Conservation (phyloP, 1,284 basidiomycete species). For the Sanghuangporus baumii region DNA sequence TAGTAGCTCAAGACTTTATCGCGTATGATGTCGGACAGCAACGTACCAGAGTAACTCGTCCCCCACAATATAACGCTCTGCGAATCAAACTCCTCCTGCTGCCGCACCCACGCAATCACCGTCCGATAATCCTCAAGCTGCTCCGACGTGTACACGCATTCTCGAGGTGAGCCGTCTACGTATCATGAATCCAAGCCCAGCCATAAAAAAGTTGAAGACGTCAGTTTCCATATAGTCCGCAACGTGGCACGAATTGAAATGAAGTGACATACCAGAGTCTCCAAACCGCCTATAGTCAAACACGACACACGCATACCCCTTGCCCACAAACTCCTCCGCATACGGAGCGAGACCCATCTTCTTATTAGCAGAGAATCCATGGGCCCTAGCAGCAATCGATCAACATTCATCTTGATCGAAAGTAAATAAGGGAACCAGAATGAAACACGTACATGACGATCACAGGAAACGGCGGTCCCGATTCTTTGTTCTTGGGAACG, state of each 20-base stretch:
- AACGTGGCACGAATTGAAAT: neutral
- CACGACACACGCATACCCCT: constrained; percentile 32
- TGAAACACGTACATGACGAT: constrained; percentile 30
- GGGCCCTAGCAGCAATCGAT: constrained; percentile 26
- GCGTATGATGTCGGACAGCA: neutral
- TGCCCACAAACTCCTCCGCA: constrained; percentile 29
- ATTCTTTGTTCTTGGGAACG: constrained; percentile 20
- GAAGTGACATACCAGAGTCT: constrained; percentile 30
- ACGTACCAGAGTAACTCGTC: constrained; percentile 28
- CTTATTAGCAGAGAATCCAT: constrained; percentile 32
- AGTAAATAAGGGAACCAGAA: neutral
- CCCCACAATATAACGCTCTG: constrained; percentile 33
- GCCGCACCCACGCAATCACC: constrained; percentile 31
- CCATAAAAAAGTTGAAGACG: neutral
- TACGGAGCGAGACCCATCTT: constrained; percentile 29
- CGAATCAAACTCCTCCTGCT: constrained; percentile 29
- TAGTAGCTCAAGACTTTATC: neutral
- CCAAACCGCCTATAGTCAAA: constrained; percentile 39
- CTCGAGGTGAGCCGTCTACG: constrained; percentile 32
- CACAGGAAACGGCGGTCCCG: constrained; percentile 24
- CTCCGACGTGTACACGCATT: constrained; percentile 29
- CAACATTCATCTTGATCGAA: neutral
- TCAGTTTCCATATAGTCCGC: neutral
- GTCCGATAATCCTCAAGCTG: constrained; percentile 37
- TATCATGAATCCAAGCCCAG: neutral